Conservation (phyloP, 2,329 filamentous ascomycete species). For the Alternaria consortialis region DNA sequence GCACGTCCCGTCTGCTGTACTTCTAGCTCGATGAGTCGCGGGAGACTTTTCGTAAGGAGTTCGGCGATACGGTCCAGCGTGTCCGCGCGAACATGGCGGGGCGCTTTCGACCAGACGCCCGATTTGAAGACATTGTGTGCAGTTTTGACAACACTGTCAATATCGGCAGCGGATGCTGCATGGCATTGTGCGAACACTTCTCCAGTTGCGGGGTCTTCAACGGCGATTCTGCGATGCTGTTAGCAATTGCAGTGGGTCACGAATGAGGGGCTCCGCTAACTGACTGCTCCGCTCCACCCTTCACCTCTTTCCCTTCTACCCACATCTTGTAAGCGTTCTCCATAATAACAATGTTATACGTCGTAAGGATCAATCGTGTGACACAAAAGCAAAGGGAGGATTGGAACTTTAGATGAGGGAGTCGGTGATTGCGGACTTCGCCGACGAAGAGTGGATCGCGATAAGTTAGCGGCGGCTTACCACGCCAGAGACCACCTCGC, state of each 20-base stretch:
- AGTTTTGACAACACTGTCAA: constrained; percentile 52
- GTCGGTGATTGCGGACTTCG: constrained; percentile 24
- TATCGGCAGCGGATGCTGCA: constrained; percentile 58
- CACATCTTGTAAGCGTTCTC: constrained; percentile 46
- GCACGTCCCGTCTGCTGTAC: constrained; percentile 73
- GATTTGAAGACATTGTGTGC: constrained; percentile 60
- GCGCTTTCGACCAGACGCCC: constrained; percentile 65
- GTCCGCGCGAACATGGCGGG: constrained; percentile 67
- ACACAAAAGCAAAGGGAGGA: neutral
- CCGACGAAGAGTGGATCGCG: constrained; percentile 31
- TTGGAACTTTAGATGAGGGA: constrained; percentile 7
- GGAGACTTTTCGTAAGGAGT: constrained; percentile 63
- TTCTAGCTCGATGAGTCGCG: constrained; percentile 68
- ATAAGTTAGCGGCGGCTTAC: constrained; percentile 29
- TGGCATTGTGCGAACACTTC: constrained; percentile 63
- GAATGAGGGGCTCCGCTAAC: constrained; percentile 38
- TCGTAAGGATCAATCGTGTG: neutral
- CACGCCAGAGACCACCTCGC: neutral
- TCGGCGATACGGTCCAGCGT: constrained; percentile 68
- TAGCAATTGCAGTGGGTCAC: constrained; percentile 14
- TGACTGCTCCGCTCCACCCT: constrained; percentile 59
- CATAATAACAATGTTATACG: constrained; percentile 19
- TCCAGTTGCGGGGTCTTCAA: constrained; percentile 64
- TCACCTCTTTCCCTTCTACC: constrained; percentile 54
- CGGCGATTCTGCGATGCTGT: constrained; percentile 54